phyloP scores from a whole-genome alignment of 257 asterid genomes.

The Nicotiana noctiflora region DNA sequence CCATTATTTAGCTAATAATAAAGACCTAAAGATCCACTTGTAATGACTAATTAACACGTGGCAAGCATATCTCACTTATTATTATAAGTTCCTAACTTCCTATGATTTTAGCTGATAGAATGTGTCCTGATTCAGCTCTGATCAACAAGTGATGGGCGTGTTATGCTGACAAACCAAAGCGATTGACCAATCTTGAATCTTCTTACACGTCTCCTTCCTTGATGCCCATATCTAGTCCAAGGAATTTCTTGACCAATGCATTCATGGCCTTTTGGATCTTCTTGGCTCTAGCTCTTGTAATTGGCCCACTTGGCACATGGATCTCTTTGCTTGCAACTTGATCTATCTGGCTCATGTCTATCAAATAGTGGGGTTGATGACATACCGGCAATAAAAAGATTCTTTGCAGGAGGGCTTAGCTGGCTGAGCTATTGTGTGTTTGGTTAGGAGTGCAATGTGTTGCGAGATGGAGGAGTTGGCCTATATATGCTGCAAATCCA shows the following conservation, averaged over 20 bases:
- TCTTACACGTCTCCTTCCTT: neutral
- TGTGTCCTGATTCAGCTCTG: neutral
- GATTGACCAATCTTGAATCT: neutral
- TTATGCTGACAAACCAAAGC: neutral
- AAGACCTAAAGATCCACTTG: too few species aligned
- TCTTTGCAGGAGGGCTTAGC: neutral
- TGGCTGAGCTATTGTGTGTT: neutral
- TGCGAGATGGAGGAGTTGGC: neutral
- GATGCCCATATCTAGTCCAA: neutral
- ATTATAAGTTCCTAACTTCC: neutral
- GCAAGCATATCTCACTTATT: neutral
- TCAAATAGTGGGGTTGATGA: neutral
- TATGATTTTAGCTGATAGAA: neutral
- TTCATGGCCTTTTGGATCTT: neutral
- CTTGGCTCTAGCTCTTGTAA: neutral
- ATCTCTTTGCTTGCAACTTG: constrained; percentile 6
- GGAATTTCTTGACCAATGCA: neutral
- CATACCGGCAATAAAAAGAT: neutral
- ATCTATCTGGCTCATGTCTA: neutral
- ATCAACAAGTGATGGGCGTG: neutral
- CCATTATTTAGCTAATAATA: neutral
- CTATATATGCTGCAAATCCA: neutral
- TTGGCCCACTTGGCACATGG: neutral
- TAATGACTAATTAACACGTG: too few species aligned
- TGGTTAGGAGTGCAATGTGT: neutral